Base-by-base conservation (phyloP, 345 rosid genomes). In the Euphorbia peplus region DNA sequence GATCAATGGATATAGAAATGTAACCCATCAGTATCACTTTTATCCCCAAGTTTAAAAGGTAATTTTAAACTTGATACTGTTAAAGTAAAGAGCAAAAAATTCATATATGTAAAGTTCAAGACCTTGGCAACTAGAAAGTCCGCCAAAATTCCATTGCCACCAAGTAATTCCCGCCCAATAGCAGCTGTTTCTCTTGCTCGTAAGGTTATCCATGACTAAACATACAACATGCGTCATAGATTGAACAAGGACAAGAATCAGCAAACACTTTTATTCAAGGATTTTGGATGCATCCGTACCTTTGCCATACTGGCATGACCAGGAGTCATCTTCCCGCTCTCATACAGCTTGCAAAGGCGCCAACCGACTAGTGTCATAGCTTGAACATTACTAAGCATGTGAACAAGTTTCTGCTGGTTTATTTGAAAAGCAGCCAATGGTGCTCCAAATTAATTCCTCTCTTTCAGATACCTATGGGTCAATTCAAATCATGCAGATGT, bases 71-170 rank as follows among this genome's bases (percentile, higher is more conserved):
- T 26, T 29, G 25, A 21, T 21, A 18, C 21, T 21, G 5, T 48
- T 24, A 32, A n/a, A 24, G 5, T 13, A 35, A 39, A 16, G 5
- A 13, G 60, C 22, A 44, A 35, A 48, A 29, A 25, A 60, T n/a
- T 28, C 42, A 16, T 46, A 6, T 32, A 39, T 47, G 26, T 50
- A 46, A 39, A 74, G 70, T 37, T 55, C 50, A 59, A 51, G 69
- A 93, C 96, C 96, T 93, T 93, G 26, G 97, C 99, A 77, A 95
- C 98, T 37, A 88, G 92, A 77, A 86, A 95, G 77, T 95, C 99
- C 0, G 88, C 70, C 69, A 92, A 59, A 65, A 88, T 82, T 70
- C 99, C 99, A 44, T 92, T 95, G 64, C 99, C 99, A 69, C 99
- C 97, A 1, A 95, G 98, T 70, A 95, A 61, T 81, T 86, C 98